Base-by-base conservation (phyloP, 2,329 filamentous ascomycete species). In the Monosporascus sp. region DNA sequence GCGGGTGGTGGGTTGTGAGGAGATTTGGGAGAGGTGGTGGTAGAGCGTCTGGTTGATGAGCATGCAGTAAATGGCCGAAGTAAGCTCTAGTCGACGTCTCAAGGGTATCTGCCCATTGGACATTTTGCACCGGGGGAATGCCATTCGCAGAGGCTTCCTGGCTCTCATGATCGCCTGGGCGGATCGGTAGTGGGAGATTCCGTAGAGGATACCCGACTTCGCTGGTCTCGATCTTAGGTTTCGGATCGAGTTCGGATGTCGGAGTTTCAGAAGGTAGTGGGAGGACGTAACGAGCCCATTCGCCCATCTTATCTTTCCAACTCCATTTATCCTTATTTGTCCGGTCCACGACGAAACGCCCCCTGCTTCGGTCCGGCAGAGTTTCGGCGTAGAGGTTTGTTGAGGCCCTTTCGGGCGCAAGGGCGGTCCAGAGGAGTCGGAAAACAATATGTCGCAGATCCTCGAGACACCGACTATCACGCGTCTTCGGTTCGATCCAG, bases 61-160 rank as follows among this genome's bases (percentile, higher is more conserved):
- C 48, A 37, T 67, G 61, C 22, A 84, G 71, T 36, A 83, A 57
- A 51, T 80, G 76, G 19, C 81, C 81, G 59, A 84, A 84, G 3
- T 71, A 69, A 11, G 79, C 78, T 3, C 61, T 65, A 1, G 75
- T 73, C 8, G 54, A 62, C 46, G 57, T 67, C 50, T 19, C 55
- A 24, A 49, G 52, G 45, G 22, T 53, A 16, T 50, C 48, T 8
- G 56, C 65, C 64, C 67, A 69, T 48, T 53, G 55, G 1, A 67
- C 49, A 4, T 58, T 53, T 45, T 57, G 37, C 20, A 31, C 6
- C 51, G 57, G 55, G 52, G 50, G 49, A 34, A 27, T 31, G n/a
- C 44, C 53, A 3, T 55, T 40, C 24, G 26, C 26, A 26, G 50
- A 17, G 16, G 44, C 37, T 24, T 51, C 52, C 19, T 51, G 38